Conservation (phyloP, 2,329 filamentous ascomycete genomes). For the Volutella citrinella region DNA sequence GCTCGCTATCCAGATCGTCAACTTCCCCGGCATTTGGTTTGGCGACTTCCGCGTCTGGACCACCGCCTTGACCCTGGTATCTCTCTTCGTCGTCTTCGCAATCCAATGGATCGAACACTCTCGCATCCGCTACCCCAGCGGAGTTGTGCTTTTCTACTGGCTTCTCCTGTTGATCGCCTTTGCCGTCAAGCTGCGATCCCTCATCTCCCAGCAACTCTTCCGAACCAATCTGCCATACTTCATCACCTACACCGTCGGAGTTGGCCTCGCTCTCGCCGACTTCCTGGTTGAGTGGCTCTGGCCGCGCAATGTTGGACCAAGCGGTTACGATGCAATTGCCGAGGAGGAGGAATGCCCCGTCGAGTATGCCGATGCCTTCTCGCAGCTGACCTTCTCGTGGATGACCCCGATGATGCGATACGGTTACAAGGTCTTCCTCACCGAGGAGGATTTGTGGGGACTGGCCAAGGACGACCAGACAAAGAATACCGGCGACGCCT, state of each 20-base stretch:
- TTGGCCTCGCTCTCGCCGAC: conserved; percentile 66
- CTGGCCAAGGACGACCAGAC: conserved; percentile 79
- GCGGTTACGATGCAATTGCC: conserved; percentile 54
- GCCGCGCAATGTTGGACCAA: conserved; percentile 64
- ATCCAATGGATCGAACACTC: conserved; percentile 87
- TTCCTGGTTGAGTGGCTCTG: conserved; percentile 83
- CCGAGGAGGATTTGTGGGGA: conserved; percentile 95
- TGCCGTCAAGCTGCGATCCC: conserved; percentile 79
- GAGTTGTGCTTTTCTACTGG: conserved; percentile 90
- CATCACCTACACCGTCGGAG: conserved; percentile 67
- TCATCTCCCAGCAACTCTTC: conserved; percentile 76
- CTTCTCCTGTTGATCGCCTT: conserved; percentile 77
- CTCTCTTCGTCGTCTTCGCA: conserved; percentile 69
- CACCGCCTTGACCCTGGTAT: conserved; percentile 67
- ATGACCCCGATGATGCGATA: conserved; percentile 98
- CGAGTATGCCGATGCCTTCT: conserved; percentile 93
- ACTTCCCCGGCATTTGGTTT: conserved; percentile 67
- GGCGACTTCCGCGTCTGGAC: conserved; percentile 86
- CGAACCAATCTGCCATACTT: conserved; percentile 69
- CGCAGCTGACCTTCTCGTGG: conserved; percentile 91
- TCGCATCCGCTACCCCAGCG: conserved; percentile 79
- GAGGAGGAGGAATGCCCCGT: conserved; percentile 66
- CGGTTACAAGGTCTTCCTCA: conserved; percentile 88
- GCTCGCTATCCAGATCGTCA: conserved; percentile 71
- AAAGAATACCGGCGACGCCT: conserved; percentile 63